Evolutionary conservation across 2,329 filamentous ascomycete species (phyloP).

Genomic region (Periconia sp.): DNA sequence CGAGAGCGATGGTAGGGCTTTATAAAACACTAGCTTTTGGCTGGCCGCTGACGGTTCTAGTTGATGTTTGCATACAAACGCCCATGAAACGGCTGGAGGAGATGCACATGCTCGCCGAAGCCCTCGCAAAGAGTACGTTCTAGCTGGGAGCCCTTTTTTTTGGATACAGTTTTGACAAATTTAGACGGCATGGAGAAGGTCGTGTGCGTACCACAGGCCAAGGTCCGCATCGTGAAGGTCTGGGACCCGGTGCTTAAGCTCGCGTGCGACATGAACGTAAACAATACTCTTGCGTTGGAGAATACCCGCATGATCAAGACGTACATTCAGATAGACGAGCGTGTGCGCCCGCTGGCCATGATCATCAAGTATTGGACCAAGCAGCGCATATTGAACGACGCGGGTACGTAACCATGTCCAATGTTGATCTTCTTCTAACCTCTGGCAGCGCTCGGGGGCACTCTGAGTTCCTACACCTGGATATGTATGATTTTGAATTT

Average conservation of each 20-base stretch:
- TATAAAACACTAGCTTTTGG: too few relatives aligned
- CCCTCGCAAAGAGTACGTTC: conserved; percentile 80
- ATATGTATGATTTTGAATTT: conserved; percentile 98
- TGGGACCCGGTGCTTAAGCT: conserved; percentile 93
- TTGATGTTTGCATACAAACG: conserved; percentile 97
- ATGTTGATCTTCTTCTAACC: conserved; percentile 13
- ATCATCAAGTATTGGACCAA: conserved; percentile 98
- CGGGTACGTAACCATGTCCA: conserved; percentile 67
- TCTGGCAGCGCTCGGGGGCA: conserved; percentile 80
- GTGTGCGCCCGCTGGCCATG: conserved; percentile 92
- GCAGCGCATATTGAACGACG: conserved; percentile 90
- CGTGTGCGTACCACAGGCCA: conserved; percentile 91
- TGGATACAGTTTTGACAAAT: conserved; percentile 38
- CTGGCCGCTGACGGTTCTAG: conserved; percentile 58
- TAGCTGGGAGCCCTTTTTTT: background rate
- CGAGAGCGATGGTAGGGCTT: conserved; percentile 84
- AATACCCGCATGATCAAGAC: conserved; percentile 98
- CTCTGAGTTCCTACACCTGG: conserved; percentile 98
- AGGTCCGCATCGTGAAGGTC: conserved; percentile 97
- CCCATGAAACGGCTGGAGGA: conserved; percentile 84
- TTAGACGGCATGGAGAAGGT: conserved; percentile 95
- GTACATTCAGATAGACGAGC: conserved; percentile 90
- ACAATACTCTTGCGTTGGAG: conserved; percentile 92
- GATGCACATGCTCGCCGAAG: conserved; percentile 87
- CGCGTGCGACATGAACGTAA: conserved; percentile 98